Percentiles rank a stretch among this genome's conserved stretches.
These are phyloP conservation scores for Usnea hakonensis DNA, from an alignment of 495 filamentous ascomycete genomes.

Conservation along the genomic window DNA sequence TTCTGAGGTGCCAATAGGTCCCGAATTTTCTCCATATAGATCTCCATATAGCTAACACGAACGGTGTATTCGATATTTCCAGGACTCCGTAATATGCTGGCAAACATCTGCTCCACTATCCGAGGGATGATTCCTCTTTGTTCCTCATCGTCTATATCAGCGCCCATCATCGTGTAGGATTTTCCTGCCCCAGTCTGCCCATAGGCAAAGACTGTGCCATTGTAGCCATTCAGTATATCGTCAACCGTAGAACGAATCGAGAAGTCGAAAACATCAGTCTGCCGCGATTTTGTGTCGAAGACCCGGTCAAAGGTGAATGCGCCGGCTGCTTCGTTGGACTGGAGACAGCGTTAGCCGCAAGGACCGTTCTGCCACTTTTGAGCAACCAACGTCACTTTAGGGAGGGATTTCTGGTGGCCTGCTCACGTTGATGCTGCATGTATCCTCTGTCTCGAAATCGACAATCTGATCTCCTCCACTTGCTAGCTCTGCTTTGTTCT, in stretches of 20 bases:
- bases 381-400: neutral
- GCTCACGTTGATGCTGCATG: conserved; percentile 70
- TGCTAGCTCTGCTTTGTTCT: conserved; percentile 85
- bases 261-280: conserved; percentile 91
- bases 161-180: conserved; percentile 99
- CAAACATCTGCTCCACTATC: conserved; percentile 97
- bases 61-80: conserved; percentile 97
- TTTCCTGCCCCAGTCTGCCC: conserved; percentile 98
- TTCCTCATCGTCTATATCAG: conserved; percentile 84
- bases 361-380: neutral
- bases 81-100: conserved; percentile 81
- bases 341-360: conserved; percentile 2
- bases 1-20: conserved; percentile 87
- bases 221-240: conserved; percentile 97
- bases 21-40: conserved; percentile 98
- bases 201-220: conserved; percentile 98
- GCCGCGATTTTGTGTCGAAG: conserved; percentile 83
- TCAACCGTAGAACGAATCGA: conserved; percentile 94
- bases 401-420: neutral
- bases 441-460: conserved; percentile 78
- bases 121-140: conserved; percentile 91
- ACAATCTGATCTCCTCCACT: conserved; percentile 90
- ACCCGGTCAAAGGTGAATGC: conserved; percentile 96
- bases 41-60: conserved; percentile 98
- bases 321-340: conserved; percentile 78